A percentile compares a stretch with the other conserved stretches of the same genome.
These are phyloP conservation scores for Metschnikowia cubensis DNA, from an alignment of 805 yeast species.

Conservation along the genomic window DNA sequence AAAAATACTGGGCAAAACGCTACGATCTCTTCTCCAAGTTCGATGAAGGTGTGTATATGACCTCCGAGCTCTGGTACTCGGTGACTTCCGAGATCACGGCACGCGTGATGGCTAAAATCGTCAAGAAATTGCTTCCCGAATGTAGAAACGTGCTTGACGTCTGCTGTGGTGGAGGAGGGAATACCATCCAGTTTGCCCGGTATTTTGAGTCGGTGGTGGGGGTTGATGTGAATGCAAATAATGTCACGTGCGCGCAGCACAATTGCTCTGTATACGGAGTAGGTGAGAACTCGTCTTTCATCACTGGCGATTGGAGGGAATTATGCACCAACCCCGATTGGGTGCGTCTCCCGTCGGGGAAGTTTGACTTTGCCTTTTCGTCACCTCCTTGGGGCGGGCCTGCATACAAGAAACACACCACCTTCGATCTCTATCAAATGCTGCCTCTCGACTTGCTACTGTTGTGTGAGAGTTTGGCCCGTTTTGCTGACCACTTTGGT, in stretches of 20 bases:
- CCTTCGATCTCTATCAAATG: slow-evolving; percentile 44
- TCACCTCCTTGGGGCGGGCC: slow-evolving; percentile 94
- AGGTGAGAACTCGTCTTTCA: slow-evolving; percentile 45
- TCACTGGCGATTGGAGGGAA: slow-evolving; percentile 48
- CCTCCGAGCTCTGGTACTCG: slow-evolving; percentile 76
- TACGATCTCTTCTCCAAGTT: slow-evolving; percentile 55
- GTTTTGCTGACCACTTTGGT: slow-evolving; percentile 46
- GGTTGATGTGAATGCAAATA: slow-evolving; percentile 56
- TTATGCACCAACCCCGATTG: slow-evolving; percentile 24
- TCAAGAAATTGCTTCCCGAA: slow-evolving; percentile 48
- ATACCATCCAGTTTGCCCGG: slow-evolving; percentile 69
- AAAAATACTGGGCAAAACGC: slow-evolving; percentile 63
- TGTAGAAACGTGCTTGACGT: slow-evolving; percentile 54
- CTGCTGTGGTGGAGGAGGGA: slow-evolving; percentile 89
- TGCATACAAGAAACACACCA: slow-evolving; percentile 35
- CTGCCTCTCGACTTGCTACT: slow-evolving; percentile 47
- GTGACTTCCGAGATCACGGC: slow-evolving; percentile 84
- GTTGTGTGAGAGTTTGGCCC: slow-evolving; percentile 41
- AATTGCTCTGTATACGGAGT: slow-evolving; percentile 66
- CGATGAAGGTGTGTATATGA: slow-evolving; percentile 66
- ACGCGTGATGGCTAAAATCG: slow-evolving; percentile 49
- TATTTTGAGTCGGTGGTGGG: slow-evolving; percentile 55
- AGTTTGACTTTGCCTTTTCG: slow-evolving; percentile 56
- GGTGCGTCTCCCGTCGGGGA: slow-evolving; percentile 28
- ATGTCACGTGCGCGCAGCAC: slow-evolving; percentile 60